phyloP scores from a whole-genome alignment of 2,329 filamentous ascomycete genomes.

The Hypoxylon sp. region DNA sequence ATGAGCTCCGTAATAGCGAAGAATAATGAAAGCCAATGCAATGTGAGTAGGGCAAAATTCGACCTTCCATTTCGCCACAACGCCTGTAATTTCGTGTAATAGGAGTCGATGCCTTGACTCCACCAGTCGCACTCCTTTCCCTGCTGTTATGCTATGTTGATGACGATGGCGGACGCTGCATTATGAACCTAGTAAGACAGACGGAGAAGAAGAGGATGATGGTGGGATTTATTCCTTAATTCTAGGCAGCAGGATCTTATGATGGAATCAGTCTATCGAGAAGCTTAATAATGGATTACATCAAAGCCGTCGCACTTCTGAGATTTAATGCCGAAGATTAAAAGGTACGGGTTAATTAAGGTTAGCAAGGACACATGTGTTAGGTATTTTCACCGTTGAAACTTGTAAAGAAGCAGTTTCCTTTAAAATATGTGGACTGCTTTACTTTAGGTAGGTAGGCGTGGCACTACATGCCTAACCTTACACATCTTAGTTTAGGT shows the following conservation, averaged over 20 bases:
- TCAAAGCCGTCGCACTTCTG: neutral
- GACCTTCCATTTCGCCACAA: constrained; percentile 21
- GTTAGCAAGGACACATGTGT: neutral
- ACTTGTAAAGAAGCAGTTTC: neutral
- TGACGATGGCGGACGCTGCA: neutral
- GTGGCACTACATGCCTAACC: too few species aligned
- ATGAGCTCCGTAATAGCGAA: constrained; percentile 16
- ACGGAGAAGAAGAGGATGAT: neutral
- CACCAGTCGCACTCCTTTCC: constrained; percentile 11
- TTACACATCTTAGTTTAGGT: too few species aligned
- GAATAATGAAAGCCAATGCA: constrained; percentile 21
- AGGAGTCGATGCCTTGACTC: constrained; percentile 6
- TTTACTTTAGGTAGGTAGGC: too few species aligned
- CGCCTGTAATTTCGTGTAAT: constrained; percentile 22
- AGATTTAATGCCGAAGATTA: neutral
- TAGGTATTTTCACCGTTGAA: neutral
- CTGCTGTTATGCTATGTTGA: constrained; percentile 4
- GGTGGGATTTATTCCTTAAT: constrained; percentile 12
- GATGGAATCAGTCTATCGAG: too few species aligned
- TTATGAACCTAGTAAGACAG: neutral
- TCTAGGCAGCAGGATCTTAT: constrained; percentile 5
- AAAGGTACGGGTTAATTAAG: neutral
- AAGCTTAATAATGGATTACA: neutral
- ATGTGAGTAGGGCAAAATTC: constrained; percentile 22
- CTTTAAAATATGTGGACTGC: too few species aligned